Evolutionary conservation across 805 yeast genomes (phyloP), one percentile per base, ranked within the genome.

Genomic region (Dipodascus albidus): DNA sequence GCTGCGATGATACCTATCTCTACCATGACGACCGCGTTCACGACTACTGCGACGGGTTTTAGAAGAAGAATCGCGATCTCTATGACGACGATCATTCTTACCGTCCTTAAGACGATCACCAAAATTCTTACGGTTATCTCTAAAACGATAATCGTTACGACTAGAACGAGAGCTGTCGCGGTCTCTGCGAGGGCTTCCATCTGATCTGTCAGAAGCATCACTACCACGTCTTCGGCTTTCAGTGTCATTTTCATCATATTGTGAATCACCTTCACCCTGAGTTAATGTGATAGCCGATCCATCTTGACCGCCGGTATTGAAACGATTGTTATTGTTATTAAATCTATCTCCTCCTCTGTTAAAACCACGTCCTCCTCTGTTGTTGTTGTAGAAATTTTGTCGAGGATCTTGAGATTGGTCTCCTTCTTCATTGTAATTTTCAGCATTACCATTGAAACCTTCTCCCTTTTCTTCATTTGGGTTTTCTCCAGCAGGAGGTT

Each of bases 21-120:
- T 50, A 47, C 35, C 51, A 20, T 50, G 27, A 20, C 50, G 48
- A 44, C 21, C 19, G 6, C 48, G 14, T 33, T 27, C 44, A 8
- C 44, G 44, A 38, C 44, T 38, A 19, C 44, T 38, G 44, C 44
- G 44, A n/a, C 44, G 44, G 15, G 17, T 38, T 14, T 38, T 38
- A 11, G 44, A 38, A 24, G 48, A 49, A 48, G 35, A 27, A 22
- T 47, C 31, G n/a, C 23, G 50, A n/a, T 21, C 52, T 47, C 50
- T 47, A 4, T 23, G 22, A 3, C 19, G 23, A 17, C 31, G 54
- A 48, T 51, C 35, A 23, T 51, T 53, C 19, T 38, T 38, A 11
- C 56, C 53, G 14, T 53, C 49, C 22, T 44, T 50, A 17, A 47
- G 47, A 11, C 47, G 24, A 19, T 47, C 52, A 27, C 51, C 50